phyloP scores from a whole-genome alignment of 768 basidiomycete genomes.

The Leucogyrophana mollusca region DNA sequence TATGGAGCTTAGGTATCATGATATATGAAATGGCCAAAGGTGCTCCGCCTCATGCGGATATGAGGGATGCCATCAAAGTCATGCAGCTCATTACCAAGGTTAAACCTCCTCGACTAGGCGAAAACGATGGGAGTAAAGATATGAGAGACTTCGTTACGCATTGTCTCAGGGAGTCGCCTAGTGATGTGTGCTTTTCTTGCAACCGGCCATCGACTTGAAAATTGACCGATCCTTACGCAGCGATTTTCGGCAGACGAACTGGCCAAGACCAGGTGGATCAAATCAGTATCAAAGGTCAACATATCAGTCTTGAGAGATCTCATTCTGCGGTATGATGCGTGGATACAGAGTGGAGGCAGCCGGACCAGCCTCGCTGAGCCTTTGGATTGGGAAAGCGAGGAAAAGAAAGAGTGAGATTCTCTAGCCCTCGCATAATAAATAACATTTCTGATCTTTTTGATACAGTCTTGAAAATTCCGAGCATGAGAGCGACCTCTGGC shows the following conservation, averaged over 20 bases:
- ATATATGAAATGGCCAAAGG: constrained; percentile 96
- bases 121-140: constrained; percentile 77
- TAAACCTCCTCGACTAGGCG: constrained; percentile 77
- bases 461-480: constrained; percentile 19
- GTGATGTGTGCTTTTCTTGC: constrained; percentile 53
- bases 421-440: too few species aligned
- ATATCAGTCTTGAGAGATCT: constrained; percentile 77
- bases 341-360: constrained; percentile 64
- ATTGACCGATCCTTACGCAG: constrained; percentile 36
- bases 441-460: too few species aligned
- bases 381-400: constrained; percentile 71
- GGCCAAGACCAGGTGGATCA: constrained; percentile 87
- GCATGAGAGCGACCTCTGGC: constrained; percentile 54
- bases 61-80: constrained; percentile 78
- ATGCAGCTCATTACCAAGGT: constrained; percentile 87
- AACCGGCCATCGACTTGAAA: constrained; percentile 6
- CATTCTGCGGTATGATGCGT: constrained; percentile 72
- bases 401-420: constrained; percentile 49
- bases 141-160: constrained; percentile 85
- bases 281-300: constrained; percentile 62
- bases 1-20: constrained; percentile 97
- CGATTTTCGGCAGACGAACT: constrained; percentile 90
- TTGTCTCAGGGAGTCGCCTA: constrained; percentile 80
- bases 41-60: constrained; percentile 88
- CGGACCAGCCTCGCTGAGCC: constrained; percentile 76